Evolutionary conservation across 345 rosid species (phyloP).

Genomic region (Brassica nigra): DNA sequence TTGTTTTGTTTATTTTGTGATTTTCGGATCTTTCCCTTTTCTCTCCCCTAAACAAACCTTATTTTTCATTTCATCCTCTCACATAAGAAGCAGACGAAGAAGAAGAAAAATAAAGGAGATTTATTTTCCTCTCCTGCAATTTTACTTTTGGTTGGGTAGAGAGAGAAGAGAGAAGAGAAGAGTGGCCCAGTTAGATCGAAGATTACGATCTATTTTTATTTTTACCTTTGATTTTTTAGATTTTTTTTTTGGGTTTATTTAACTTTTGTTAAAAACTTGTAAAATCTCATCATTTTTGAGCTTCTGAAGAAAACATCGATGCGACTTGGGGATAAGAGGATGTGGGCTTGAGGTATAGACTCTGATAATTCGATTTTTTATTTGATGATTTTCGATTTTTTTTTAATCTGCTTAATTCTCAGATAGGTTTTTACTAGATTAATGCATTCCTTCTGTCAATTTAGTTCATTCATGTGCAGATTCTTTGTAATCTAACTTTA

Average conservation of each 20-base stretch:
- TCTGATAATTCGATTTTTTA: background rate
- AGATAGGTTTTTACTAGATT: background rate
- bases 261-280: slow-evolving; percentile 22
- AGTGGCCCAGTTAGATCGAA: slow-evolving; percentile 85
- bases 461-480: background rate
- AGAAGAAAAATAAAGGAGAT: slow-evolving; percentile 29
- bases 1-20: slow-evolving; percentile 53
- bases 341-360: slow-evolving; percentile 43
- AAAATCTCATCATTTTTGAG: background rate
- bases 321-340: slow-evolving; percentile 36
- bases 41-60: slow-evolving; percentile 19
- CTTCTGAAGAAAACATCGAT: slow-evolving; percentile 14
- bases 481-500: background rate
- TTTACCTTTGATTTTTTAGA: slow-evolving; percentile 23
- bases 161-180: slow-evolving; percentile 33
- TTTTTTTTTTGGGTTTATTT: background rate
- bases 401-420: background rate
- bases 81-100: slow-evolving; percentile 30
- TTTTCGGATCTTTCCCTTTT: slow-evolving; percentile 55
- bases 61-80: slow-evolving; percentile 37
- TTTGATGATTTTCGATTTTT: background rate
- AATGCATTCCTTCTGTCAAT: slow-evolving; percentile 1
- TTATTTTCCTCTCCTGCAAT: slow-evolving; percentile 18
- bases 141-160: slow-evolving; percentile 8
- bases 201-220: slow-evolving; percentile 57